These are phyloP conservation scores for Plicaturopsis crispa DNA, from an alignment of 768 basidiomycete genomes.

Conservation along the genomic window DNA sequence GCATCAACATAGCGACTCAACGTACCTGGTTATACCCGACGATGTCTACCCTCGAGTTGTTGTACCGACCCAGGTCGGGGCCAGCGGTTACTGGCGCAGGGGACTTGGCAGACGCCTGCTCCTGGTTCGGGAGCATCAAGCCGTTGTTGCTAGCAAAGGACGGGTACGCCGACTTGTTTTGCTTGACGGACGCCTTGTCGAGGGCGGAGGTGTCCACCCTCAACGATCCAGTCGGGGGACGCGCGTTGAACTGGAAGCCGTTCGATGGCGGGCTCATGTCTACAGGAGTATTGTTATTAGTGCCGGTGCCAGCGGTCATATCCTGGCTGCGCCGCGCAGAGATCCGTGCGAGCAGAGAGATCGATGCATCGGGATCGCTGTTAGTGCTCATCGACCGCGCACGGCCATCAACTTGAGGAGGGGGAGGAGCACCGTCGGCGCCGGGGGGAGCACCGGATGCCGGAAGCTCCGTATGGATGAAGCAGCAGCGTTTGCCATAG, in stretches of 20 bases:
- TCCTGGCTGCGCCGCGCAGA: slow-evolving; percentile 57
- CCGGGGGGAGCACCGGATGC: slow-evolving; percentile 50
- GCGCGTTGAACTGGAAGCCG: slow-evolving; percentile 43
- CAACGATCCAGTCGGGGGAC: slow-evolving; percentile 64
- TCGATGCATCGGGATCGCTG: slow-evolving; percentile 72
- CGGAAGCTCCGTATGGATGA: slow-evolving; percentile 86
- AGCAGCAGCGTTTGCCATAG: slow-evolving; percentile 89
- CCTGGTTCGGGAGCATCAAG: slow-evolving; percentile 45
- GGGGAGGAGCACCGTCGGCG: slow-evolving; percentile 44
- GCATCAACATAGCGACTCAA: slow-evolving; percentile 4
- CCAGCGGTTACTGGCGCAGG: slow-evolving; percentile 81
- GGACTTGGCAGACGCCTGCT: slow-evolving; percentile 55
- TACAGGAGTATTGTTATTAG: slow-evolving; percentile 40
- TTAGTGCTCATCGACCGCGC: slow-evolving; percentile 66
- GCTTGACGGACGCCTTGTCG: slow-evolving; percentile 49
- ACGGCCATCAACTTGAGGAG: slow-evolving; percentile 42
- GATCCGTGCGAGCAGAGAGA: slow-evolving; percentile 73
- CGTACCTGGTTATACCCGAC: slow-evolving; percentile 66
- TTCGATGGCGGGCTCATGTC: slow-evolving; percentile 37
- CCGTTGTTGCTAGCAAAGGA: slow-evolving; percentile 40
- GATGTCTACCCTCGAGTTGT: slow-evolving; percentile 62
- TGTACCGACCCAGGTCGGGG: slow-evolving; percentile 77
- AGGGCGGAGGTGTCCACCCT: slow-evolving; percentile 69
- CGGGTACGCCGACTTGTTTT: slow-evolving; percentile 86
- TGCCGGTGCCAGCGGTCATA: slow-evolving; percentile 14